phyloP scores from a whole-genome alignment of 192 early-diverging fungal species.

The Coemansia sp. region DNA sequence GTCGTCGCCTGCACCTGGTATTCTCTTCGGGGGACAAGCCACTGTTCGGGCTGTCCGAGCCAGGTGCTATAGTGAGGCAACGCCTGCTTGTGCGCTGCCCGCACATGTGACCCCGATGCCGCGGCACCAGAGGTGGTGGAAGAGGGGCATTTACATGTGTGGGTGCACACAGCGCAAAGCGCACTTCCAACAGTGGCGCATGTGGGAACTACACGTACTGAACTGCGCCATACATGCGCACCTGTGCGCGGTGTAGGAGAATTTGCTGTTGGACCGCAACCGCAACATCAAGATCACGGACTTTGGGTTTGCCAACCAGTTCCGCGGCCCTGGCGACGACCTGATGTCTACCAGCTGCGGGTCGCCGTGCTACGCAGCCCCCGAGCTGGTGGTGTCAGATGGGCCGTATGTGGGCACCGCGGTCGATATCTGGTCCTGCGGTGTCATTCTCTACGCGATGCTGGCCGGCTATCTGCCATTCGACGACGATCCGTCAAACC shows the following conservation, averaged over 20 bases:
- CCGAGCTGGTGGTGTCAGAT: conserved; percentile 96
- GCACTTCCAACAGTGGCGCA: no score
- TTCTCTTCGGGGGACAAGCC: no score
- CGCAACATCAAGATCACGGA: conserved; percentile 95
- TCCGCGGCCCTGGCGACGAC: conserved; percentile 63
- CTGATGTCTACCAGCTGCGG: conserved; percentile 94
- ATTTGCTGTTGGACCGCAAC: conserved; percentile 85
- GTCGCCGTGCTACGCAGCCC: conserved; percentile 97
- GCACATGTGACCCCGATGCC: no score
- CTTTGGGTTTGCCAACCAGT: conserved; percentile 97
- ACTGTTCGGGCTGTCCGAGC: no score
- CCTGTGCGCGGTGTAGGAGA: conserved; percentile 58
- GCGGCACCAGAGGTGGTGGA: no score
- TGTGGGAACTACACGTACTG: not conserved
- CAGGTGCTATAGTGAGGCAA: not conserved
- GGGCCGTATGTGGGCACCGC: conserved; percentile 92
- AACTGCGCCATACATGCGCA: no score
- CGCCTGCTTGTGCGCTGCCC: no score
- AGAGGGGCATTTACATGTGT: no score
- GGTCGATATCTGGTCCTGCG: conserved; percentile 98
- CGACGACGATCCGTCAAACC: conserved; percentile 85
- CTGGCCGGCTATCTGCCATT: conserved; percentile 83
- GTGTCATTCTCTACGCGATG: conserved; percentile 95
- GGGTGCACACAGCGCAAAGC: no score
- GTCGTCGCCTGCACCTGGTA: no score